Conservation (phyloP, 73 alveolate species). For the Paramecium primaurelia region DNA sequence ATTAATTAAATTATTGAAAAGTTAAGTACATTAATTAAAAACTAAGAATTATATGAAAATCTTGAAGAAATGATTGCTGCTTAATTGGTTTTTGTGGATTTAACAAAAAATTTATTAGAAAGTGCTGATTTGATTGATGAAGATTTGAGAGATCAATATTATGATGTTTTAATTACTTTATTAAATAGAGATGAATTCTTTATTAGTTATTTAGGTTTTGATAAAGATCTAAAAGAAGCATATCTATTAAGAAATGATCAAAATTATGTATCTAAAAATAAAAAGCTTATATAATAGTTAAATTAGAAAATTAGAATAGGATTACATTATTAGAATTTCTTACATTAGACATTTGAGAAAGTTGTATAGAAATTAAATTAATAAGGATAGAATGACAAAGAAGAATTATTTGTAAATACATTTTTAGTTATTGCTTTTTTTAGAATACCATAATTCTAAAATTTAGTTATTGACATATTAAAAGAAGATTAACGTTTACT, state of each 20-base stretch:
- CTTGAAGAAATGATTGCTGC: slow-evolving; percentile 5
- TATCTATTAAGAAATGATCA: not conserved
- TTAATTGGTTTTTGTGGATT: not conserved
- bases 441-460: slow-evolving; percentile 3
- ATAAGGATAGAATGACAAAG: not conserved
- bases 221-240: not conserved
- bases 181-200: slow-evolving; percentile 28
- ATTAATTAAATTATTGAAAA: not conserved
- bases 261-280: not conserved
- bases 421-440: slow-evolving; percentile 38
- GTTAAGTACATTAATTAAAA: not conserved
- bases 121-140: slow-evolving; percentile 37
- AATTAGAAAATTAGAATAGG: slow-evolving; percentile 25
- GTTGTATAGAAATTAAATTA: not conserved
- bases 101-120: slow-evolving; percentile 30
- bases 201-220: slow-evolving; percentile 13
- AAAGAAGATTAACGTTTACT: not conserved
- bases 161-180: not conserved
- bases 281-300: not conserved
- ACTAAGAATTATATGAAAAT: slow-evolving; percentile 11
- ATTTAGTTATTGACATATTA: not conserved
- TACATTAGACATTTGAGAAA: slow-evolving; percentile 6
- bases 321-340: slow-evolving; percentile 21
- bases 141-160: slow-evolving; percentile 19
- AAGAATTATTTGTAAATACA: not conserved